A percentile compares a stretch with the other conserved stretches of the same genome.
These are phyloP conservation scores for Erysimum pusillum DNA, from an alignment of 441 rosid genomes.

Conservation along the genomic window DNA sequence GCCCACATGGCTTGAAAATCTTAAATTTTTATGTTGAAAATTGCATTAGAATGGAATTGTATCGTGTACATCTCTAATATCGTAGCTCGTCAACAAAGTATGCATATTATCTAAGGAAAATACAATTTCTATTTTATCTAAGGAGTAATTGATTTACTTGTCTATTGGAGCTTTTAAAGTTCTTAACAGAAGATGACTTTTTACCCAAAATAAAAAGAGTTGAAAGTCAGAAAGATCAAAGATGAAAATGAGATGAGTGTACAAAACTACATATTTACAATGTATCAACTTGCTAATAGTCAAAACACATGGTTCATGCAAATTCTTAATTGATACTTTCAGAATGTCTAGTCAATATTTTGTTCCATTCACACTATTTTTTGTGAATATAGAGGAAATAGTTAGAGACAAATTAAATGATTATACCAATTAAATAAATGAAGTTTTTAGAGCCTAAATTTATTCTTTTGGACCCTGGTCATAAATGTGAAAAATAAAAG, in stretches of 20 bases:
- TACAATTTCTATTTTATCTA: background rate
- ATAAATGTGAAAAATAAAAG: background rate
- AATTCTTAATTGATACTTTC: background rate
- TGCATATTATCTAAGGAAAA: slow-evolving; percentile 1
- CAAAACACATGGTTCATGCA: slow-evolving; percentile 4
- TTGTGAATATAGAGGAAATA: background rate
- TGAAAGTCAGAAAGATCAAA: too few relatives aligned
- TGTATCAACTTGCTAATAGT: background rate
- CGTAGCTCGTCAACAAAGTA: slow-evolving; percentile 1
- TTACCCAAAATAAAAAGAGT: too few relatives aligned
- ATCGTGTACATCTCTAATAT: background rate
- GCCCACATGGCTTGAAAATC: background rate
- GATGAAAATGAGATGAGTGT: too few relatives aligned
- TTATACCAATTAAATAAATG: too few relatives aligned
- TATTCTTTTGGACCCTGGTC: background rate
- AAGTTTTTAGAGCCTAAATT: background rate
- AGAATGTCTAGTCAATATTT: slow-evolving; percentile 13
- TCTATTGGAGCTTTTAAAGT: background rate
- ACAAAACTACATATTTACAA: slow-evolving; percentile 14
- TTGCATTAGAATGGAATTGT: slow-evolving; percentile 10
- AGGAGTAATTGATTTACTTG: background rate
- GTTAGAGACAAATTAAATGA: background rate
- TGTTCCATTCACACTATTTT: background rate
- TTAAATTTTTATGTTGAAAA: background rate
- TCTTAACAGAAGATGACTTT: background rate